These are phyloP conservation scores for Aspergillus bombycis DNA, from an alignment of 2,329 filamentous ascomycete species.

Conservation along the genomic window DNA sequence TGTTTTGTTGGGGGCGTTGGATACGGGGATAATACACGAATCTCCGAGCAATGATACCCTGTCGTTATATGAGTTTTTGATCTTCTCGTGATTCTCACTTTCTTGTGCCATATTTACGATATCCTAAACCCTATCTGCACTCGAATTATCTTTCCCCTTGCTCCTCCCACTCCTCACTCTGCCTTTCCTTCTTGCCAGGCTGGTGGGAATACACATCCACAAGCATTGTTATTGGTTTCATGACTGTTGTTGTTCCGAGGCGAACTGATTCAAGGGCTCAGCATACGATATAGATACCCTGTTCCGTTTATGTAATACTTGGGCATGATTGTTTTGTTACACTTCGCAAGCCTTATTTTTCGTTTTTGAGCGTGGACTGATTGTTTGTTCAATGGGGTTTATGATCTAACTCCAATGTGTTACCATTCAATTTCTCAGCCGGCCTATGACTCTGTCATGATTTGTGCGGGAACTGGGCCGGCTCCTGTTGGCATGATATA, in stretches of 20 bases:
- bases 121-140: constrained; percentile 1
- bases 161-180: constrained; percentile 4
- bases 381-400: background rate
- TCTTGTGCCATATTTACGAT: constrained; percentile 30
- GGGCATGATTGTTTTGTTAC: constrained; percentile 14
- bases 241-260: constrained; percentile 18
- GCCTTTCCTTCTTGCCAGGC: constrained; percentile 7
- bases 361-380: background rate
- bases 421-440: background rate
- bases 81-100: constrained; percentile 14
- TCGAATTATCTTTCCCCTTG: background rate
- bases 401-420: background rate
- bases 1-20: constrained; percentile 33
- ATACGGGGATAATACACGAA: constrained; percentile 46
- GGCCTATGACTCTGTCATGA: background rate
- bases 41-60: constrained; percentile 47
- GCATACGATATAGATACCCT: constrained; percentile 35
- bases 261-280: constrained; percentile 23
- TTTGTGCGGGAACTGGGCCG: background rate
- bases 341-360: background rate
- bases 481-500: background rate
- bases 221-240: constrained; percentile 15
- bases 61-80: constrained; percentile 29
- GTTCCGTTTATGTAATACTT: constrained; percentile 20
- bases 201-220: constrained; percentile 18